Conservation (phyloP, 208 protist genomes). For the Trypanosoma rangeli region DNA sequence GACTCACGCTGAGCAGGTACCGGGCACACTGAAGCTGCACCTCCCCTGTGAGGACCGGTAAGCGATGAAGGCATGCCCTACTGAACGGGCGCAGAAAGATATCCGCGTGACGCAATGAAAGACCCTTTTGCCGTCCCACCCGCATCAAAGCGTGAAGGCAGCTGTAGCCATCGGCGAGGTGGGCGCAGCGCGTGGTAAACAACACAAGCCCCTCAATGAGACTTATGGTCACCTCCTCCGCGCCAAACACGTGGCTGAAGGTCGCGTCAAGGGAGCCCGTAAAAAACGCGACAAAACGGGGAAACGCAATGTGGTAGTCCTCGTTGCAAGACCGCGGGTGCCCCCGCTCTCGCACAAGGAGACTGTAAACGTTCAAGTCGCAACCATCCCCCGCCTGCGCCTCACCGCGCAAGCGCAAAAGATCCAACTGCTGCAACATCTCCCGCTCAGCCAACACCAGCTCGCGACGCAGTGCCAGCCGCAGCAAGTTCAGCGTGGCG, state of each 20-base stretch:
- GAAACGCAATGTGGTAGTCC: slow-evolving; percentile 9
- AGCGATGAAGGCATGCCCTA: slow-evolving; percentile 17
- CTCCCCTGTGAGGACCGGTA: slow-evolving; percentile 33
- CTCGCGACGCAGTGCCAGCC: background rate
- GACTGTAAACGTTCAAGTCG: background rate
- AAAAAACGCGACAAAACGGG: slow-evolving; percentile 17
- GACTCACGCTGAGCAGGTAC: background rate
- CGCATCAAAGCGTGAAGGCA: slow-evolving; percentile 39
- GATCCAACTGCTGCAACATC: slow-evolving; percentile 13
- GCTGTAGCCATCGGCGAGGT: slow-evolving; percentile 48
- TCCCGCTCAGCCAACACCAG: background rate
- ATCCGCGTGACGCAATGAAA: slow-evolving; percentile 7
- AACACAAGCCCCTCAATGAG: slow-evolving; percentile 14
- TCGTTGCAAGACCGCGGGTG: background rate
- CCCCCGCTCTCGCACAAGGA: background rate
- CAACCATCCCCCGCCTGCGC: background rate
- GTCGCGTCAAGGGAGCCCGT: slow-evolving; percentile 6
- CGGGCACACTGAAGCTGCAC: slow-evolving; percentile 43
- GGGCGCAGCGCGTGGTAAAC: slow-evolving; percentile 12
- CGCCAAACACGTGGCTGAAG: background rate
- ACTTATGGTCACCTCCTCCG: slow-evolving; percentile 1
- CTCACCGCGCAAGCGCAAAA: slow-evolving; percentile 2
- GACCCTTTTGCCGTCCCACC: background rate
- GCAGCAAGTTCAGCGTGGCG: background rate
- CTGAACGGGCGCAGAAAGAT: slow-evolving; percentile 1